A percentile compares a stretch with the other conserved stretches of the same genome.
phyloP scores from a whole-genome alignment of 23 red algal genomes.

The Cyanidiococcus yangmingshanensis region DNA sequence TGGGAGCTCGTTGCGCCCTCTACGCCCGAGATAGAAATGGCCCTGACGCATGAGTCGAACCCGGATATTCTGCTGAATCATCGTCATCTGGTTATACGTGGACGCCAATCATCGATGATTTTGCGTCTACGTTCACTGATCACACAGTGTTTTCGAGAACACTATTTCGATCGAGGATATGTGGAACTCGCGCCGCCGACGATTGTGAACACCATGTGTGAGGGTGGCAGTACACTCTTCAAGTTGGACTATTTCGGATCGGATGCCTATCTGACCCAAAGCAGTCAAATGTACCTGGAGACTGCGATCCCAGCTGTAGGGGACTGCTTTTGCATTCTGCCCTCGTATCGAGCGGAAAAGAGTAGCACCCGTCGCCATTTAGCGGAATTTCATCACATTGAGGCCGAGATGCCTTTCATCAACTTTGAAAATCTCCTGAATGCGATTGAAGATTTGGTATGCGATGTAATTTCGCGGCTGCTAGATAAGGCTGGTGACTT shows the following conservation, averaged over 20 bases:
- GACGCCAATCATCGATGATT: conserved; percentile 48
- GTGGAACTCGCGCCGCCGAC: conserved; percentile 83
- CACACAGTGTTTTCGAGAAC: conserved; percentile 88
- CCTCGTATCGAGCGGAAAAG: conserved; percentile 84
- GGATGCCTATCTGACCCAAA: conserved; percentile 71
- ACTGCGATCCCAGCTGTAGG: conserved; percentile 84
- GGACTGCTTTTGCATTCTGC: conserved; percentile 93
- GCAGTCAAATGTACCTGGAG: conserved; percentile 89
- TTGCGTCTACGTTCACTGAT: conserved; percentile 78
- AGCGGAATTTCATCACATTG: conserved; percentile 98
- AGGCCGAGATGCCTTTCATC: conserved; percentile 92
- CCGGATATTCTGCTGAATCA: conserved; percentile 87
- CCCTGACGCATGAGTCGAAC: conserved; percentile 71
- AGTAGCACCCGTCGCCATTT: conserved; percentile 78
- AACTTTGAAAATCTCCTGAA: conserved; percentile 72
- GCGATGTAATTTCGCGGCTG: conserved; percentile 72
- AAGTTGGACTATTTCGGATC: conserved; percentile 89
- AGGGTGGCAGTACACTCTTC: conserved; percentile 91
- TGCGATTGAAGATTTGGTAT: conserved; percentile 77
- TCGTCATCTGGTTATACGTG: conserved; percentile 87
- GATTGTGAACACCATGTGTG: conserved; percentile 90
- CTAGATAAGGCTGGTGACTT: conserved; percentile 42
- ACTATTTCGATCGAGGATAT: conserved; percentile 80
- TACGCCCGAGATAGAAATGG: conserved; percentile 73
- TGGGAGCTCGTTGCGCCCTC: conserved; percentile 79